Conservation (phyloP, 2,329 filamentous ascomycete genomes). For the Calonectria hawksworthii region DNA sequence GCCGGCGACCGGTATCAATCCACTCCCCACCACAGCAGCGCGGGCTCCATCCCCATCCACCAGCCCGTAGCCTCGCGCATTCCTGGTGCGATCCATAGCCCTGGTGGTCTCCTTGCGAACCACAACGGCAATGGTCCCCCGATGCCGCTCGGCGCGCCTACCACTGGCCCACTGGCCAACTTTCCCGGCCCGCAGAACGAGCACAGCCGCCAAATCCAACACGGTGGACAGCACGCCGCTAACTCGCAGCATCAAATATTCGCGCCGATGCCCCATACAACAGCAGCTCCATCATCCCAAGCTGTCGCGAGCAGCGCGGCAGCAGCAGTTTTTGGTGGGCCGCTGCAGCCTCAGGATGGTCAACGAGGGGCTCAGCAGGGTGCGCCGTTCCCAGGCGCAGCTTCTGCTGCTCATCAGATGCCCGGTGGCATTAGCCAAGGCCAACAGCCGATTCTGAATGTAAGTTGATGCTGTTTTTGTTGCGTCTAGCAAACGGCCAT, state of each 20-base stretch:
- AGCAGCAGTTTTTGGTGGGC: constrained; percentile 76
- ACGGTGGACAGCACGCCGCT: constrained; percentile 63
- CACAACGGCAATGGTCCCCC: constrained; percentile 72
- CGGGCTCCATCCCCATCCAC: constrained; percentile 90
- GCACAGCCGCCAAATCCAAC: constrained; percentile 64
- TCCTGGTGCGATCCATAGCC: constrained; percentile 88
- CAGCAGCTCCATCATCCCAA: constrained; percentile 66
- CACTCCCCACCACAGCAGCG: constrained; percentile 84
- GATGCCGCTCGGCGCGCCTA: constrained; percentile 66
- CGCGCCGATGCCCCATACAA: constrained; percentile 64
- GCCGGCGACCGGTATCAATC: constrained; percentile 77
- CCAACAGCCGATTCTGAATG: constrained; percentile 64
- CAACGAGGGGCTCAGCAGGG: constrained; percentile 63
- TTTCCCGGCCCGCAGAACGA: constrained; percentile 71
- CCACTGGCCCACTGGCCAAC: constrained; percentile 60
- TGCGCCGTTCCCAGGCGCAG: constrained; percentile 64
- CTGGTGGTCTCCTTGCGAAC: constrained; percentile 86
- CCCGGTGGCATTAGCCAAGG: constrained; percentile 57
- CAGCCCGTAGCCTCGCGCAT: constrained; percentile 91
- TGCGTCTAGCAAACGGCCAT: background rate
- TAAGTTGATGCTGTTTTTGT: constrained; percentile 53
- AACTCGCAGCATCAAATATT: constrained; percentile 70
- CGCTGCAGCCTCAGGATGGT: constrained; percentile 75
- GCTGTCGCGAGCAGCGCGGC: constrained; percentile 72
- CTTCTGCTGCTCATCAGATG: constrained; percentile 54